Evolutionary conservation across 2,329 filamentous ascomycete genomes (phyloP).

Genomic region (Fusarium pseudograminearum): DNA sequence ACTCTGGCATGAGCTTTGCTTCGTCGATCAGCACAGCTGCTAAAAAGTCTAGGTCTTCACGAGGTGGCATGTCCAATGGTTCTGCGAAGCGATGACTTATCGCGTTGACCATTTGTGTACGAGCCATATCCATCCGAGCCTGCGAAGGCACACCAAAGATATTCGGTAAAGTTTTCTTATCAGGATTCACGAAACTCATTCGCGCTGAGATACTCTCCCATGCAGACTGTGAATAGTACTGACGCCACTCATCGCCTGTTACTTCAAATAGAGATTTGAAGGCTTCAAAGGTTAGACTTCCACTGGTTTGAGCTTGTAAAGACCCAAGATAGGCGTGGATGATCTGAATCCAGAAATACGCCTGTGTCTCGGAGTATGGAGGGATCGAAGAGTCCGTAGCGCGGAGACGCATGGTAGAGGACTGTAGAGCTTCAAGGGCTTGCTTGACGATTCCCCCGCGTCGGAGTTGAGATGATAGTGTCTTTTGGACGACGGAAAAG

Average conservation of each 20-base stretch:
- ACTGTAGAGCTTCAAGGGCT: conserved; percentile 41
- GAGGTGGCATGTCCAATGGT: conserved; percentile 14
- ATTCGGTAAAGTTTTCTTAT: conserved; percentile 48
- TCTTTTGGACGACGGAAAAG: conserved; percentile 48
- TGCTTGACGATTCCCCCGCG: conserved; percentile 47
- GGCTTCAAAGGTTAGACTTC: conserved; percentile 31
- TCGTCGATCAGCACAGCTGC: conserved; percentile 42
- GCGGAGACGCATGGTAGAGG: conserved; percentile 44
- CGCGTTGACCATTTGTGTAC: conserved; percentile 36
- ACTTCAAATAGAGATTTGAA: conserved; percentile 45
- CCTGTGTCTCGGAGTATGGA: conserved; percentile 51
- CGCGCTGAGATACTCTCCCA: conserved; percentile 49
- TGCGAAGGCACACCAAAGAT: conserved; percentile 36
- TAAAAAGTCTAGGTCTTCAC: conserved; percentile 39
- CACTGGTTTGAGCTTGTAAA: conserved; percentile 17
- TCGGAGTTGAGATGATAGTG: conserved; percentile 31
- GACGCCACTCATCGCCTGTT: conserved; percentile 44
- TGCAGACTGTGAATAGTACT: conserved; percentile 42
- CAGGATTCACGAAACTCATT: conserved; percentile 46
- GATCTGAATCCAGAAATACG: conserved; percentile 51
- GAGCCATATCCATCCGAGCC: conserved; percentile 32
- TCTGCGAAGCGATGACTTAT: conserved; percentile 15
- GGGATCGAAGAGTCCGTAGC: conserved; percentile 25
- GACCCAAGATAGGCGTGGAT: conserved; percentile 41
- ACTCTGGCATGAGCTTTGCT: conserved; percentile 28